A percentile compares a stretch with the other conserved stretches of the same genome.
Evolutionary conservation across 2,329 filamentous ascomycete species (phyloP).

Genomic region (Fusarium sp.): DNA sequence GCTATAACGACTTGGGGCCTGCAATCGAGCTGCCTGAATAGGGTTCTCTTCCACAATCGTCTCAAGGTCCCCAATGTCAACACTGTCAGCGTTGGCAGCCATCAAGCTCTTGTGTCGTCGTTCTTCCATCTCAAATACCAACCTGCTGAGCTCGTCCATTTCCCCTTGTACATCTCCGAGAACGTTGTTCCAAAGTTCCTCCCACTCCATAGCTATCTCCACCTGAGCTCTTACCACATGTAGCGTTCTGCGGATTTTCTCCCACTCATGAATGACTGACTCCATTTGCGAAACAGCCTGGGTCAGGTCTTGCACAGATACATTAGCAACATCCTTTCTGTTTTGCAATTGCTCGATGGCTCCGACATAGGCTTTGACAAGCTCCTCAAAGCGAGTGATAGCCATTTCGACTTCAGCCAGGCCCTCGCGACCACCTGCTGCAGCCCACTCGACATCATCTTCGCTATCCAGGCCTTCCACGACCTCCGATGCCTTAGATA

Average conservation of each 20-base stretch:
- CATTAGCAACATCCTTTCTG: conserved; percentile 76
- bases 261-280: conserved; percentile 83
- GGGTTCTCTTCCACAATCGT: conserved; percentile 93
- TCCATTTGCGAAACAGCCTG: conserved; percentile 90
- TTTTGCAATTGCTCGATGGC: conserved; percentile 93
- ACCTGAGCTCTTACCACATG: conserved; percentile 88
- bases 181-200: conserved; percentile 94
- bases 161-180: conserved; percentile 93
- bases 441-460: conserved; percentile 98
- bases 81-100: conserved; percentile 68
- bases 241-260: conserved; percentile 79
- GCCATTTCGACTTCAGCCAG: conserved; percentile 77
- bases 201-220: conserved; percentile 98
- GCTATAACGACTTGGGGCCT: conserved; percentile 73
- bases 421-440: conserved; percentile 83
- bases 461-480: conserved; percentile 90
- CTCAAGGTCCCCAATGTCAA: conserved; percentile 88
- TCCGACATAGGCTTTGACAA: conserved; percentile 91
- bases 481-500: conserved; percentile 89
- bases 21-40: conserved; percentile 59
- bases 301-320: conserved; percentile 76
- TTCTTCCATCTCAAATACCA: conserved; percentile 99
- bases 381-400: conserved; percentile 83
- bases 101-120: conserved; percentile 83
- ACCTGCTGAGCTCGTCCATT: conserved; percentile 77